Base-by-base conservation (phyloP, 257 asterid species). In the Petrea volubilis region DNA sequence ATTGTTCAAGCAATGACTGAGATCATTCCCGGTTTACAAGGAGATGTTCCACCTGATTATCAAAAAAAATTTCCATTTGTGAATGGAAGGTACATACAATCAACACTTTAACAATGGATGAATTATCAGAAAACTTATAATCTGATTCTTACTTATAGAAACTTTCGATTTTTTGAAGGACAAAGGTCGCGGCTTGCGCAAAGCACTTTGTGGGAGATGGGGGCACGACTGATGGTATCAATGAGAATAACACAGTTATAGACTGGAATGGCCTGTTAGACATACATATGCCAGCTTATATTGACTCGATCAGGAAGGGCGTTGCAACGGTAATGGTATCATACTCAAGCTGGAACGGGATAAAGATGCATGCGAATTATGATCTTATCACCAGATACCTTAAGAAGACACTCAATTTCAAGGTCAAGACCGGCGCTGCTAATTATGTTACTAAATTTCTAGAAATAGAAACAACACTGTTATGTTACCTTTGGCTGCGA, bases 141-240 rank as follows among this genome's bases (percentile, higher is more conserved):
- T n/a, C n/a, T 15, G 71, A 29, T 44, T 12, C 14, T 62, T 38
- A 46, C 20, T 64, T 10, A 25, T 59, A n/a, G 18, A 46, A 5
- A 2, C 34, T 18, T 60, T 18, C 23, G 5, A 46, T 0, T 15
- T 20, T 73, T 82, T 4, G n/a, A 73, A 83, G 88, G 65, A 70
- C 77, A 13, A 83, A 83, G 58, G 79, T 80, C 20, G 85, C 79
- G 1, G 85, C 88, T 1, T 80, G 85, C 31, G 83, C 86, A 8
- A 83, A 83, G 76, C 85, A 79, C 64, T 82, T 69, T 34, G 84
- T 82, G 49, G 84, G 84, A 64, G 84, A 82, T 70, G 84, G 84
- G 29, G 82, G 87, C 24, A 82, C 87, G 7, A 17, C 4, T 1
- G 40, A 61, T 4, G 87, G 84, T 1, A 40, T 79, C 18, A 79